A percentile compares a stretch with the other conserved stretches of the same genome.
Conservation (phyloP, 2,329 filamentous ascomycete species). For the Allantophomopsis lycopodina region DNA sequence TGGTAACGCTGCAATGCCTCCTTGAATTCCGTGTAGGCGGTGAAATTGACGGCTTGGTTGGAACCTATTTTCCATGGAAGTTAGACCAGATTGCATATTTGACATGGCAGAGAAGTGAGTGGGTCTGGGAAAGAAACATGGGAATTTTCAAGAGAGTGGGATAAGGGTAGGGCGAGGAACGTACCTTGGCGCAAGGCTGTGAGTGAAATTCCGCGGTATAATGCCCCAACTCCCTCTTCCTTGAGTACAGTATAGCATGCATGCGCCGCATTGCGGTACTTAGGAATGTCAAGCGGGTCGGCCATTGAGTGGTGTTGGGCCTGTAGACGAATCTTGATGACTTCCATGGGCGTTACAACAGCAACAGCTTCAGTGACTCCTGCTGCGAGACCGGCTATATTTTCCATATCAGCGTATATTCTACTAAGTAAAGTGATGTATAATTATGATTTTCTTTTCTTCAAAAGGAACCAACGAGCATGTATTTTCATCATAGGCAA, state of each 20-base stretch:
- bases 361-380: conserved; percentile 94
- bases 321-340: conserved; percentile 96
- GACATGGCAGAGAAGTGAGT: too few relatives aligned
- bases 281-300: conserved; percentile 86
- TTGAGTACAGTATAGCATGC: conserved; percentile 70
- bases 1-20: conserved; percentile 59
- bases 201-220: conserved; percentile 88
- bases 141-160: conserved; percentile 1
- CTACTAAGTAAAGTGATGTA: too few relatives aligned
- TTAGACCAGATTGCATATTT: too few relatives aligned
- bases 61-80: conserved; percentile 17
- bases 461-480: too few relatives aligned
- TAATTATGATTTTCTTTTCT: too few relatives aligned
- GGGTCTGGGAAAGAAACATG: not conserved
- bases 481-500: not conserved
- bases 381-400: conserved; percentile 67
- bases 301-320: conserved; percentile 97
- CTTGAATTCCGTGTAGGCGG: conserved; percentile 91
- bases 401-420: conserved; percentile 2
- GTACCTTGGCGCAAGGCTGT: conserved; percentile 86
- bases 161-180: not conserved
- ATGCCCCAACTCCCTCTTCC: conserved; percentile 76
- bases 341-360: conserved; percentile 97
- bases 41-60: conserved; percentile 98
- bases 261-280: conserved; percentile 83